Base-by-base conservation (phyloP, 495 filamentous ascomycete species). In the Hyaloscypha hepaticicola region DNA sequence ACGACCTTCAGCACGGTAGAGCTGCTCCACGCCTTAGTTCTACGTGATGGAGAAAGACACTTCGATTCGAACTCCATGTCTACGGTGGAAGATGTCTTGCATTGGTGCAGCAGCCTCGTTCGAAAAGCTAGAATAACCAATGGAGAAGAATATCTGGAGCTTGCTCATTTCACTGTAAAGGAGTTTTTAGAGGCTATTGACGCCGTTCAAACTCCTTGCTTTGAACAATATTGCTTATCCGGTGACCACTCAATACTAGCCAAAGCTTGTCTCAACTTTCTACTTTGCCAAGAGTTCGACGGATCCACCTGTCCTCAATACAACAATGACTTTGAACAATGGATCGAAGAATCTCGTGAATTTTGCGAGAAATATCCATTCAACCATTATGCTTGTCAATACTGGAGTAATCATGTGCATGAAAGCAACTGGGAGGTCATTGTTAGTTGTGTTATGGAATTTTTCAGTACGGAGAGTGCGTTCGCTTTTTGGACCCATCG, bases 101-200 rank as follows among this genome's bases (percentile, higher is more conserved):
- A 63, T 21, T 66, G 60, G 34, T 75, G 74, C 34, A 74, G 74
- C 26, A 75, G 76, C 45, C 68, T 77, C 5, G 61, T 76, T 38
- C 66, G 74, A 55, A 70, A 66, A 21, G 21, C 51, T 24, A 52
- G 74, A 55, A 70, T 66, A 21, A 22, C 51, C 27, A 52, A 31
- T 28, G 5, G 34, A 0, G 1, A 22, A 4, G 38, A 3, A 19
- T 4, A 45, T 4, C 63, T 78, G n/a, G 72, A 76, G 63, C 65
- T 75, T 51, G 72, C 75, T 16, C 75, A 76, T 61, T 77, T 76
- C 26, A 75, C 74, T 1, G 75, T 78, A 25, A 69, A 72, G 21
- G 75, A 76, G 55, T 78, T 73, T 29, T 67, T 78, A 16, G 29
- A 45, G 12, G 61, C 64, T 12, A 59, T 70, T 29, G 63, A 49